Conservation (phyloP, 768 basidiomycete genomes). For the Mycena epipterygia region DNA sequence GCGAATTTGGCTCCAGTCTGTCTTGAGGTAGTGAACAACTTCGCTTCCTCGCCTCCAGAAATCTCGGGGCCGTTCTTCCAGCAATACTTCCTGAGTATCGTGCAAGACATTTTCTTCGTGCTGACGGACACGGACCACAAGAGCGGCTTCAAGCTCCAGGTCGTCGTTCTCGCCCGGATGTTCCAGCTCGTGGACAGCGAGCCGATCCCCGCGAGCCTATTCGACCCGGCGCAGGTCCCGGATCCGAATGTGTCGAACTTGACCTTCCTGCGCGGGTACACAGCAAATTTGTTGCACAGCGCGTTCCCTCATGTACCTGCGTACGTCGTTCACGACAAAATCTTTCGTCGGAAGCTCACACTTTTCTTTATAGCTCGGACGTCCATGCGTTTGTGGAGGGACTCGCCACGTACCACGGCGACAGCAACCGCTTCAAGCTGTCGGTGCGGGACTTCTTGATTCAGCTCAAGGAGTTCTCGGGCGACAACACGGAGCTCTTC, state of each 20-base stretch:
- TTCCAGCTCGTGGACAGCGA: conserved; percentile 92
- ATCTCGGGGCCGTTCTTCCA: conserved; percentile 95
- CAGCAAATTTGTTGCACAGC: conserved; percentile 85
- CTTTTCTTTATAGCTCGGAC: conserved; percentile 28
- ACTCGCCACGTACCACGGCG: conserved; percentile 79
- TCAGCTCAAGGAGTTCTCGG: conserved; percentile 95
- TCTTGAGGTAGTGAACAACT: conserved; percentile 95
- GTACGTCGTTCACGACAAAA: conserved; percentile 57
- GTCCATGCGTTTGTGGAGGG: conserved; percentile 76
- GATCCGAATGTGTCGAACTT: conserved; percentile 83
- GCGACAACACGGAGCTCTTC: conserved; percentile 92
- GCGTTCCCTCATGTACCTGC: conserved; percentile 94
- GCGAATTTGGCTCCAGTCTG: conserved; percentile 68
- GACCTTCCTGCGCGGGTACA: conserved; percentile 86
- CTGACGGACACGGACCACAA: conserved; percentile 98
- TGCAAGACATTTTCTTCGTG: conserved; percentile 97
- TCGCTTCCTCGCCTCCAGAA: conserved; percentile 76
- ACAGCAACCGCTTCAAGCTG: conserved; percentile 92
- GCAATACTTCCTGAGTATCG: conserved; percentile 91
- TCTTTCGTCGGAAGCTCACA: not conserved
- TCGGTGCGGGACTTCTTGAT: conserved; percentile 97
- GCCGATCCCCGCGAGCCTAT: conserved; percentile 84
- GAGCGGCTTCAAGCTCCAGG: conserved; percentile 97
- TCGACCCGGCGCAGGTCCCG: conserved; percentile 79
- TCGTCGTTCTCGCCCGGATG: conserved; percentile 88